Base-by-base conservation (phyloP, 2,329 filamentous ascomycete species). In the Sordariomycetes sp. region DNA sequence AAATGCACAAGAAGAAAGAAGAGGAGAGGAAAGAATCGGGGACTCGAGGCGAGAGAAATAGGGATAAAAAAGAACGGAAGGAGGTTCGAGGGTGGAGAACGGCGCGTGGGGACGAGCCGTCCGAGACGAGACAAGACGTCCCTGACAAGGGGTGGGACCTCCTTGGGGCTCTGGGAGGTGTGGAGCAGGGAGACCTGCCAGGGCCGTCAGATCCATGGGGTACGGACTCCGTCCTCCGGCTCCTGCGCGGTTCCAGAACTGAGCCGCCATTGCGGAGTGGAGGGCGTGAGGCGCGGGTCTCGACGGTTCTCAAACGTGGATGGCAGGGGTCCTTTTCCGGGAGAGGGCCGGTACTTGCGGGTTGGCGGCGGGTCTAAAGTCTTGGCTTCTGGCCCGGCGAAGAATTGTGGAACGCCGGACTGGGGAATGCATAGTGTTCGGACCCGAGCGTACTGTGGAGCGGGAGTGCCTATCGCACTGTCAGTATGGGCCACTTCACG, bases 111-210 rank as follows among this genome's bases (percentile, higher is more conserved):
- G 61, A 61, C 67, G 68, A 64, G 65, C 66, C 64, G 60, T 65
- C 62, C 61, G 60, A 60, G 61, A 59, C 63, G 64, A 68, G 69
- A 71, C 73, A 72, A 74, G 20, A 48, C 17, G 20, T 36, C 3
- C 32, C 10, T 20, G 71, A 69, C 64, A 65, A 69, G 66, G 58
- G 60, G 61, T 45, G 39, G 64, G 63, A 69, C 72, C 72, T 73
- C 72, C 62, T 62, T 61, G 56, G 60, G 61, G 59, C 59, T 8
- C 10, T 64, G 65, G 65, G n/a, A 42, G 25, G 54, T 56, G 25
- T 57, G 34, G 48, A 32, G 35, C 32, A 42, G 13, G 50, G 55
- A 32, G 63, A 62, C 22, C 8, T 39, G 17, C 36, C 36, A 39
- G 17, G 17, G n/a, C n/a, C n/a, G n/a, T 10, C 45, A n/a, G 12